Evolutionary conservation across 306 rosid genomes (phyloP).

Genomic region (Vigna unguiculata): DNA sequence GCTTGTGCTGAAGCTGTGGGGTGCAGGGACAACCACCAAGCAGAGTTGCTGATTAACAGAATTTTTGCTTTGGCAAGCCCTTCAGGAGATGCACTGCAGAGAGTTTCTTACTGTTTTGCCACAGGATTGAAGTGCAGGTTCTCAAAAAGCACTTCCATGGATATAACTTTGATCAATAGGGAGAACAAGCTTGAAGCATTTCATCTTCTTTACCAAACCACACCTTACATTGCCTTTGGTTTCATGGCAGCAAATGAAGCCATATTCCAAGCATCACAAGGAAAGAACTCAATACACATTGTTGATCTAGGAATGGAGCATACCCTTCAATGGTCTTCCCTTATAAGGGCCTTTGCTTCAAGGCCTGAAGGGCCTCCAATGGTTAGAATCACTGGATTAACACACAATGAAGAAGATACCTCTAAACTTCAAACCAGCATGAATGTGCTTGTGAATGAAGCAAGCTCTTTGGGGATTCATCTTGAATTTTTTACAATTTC

Average conservation of each 20-base stretch:
- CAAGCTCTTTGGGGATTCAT: constrained; percentile 61
- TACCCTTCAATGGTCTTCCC: constrained; percentile 82
- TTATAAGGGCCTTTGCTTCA: constrained; percentile 71
- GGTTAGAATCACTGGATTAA: constrained; percentile 66
- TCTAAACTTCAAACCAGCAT: constrained; percentile 55
- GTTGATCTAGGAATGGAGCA: constrained; percentile 76
- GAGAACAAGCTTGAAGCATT: constrained; percentile 72
- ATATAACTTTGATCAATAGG: constrained; percentile 54
- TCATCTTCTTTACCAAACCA: constrained; percentile 74
- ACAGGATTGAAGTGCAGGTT: constrained; percentile 69
- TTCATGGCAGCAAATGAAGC: constrained; percentile 88
- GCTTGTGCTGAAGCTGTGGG: constrained; percentile 88
- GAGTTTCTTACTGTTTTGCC: constrained; percentile 73
- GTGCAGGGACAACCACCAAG: constrained; percentile 70
- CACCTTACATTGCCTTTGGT: constrained; percentile 79
- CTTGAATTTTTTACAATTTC: constrained; percentile 55
- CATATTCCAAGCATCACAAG: constrained; percentile 65
- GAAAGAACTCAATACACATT: constrained; percentile 65
- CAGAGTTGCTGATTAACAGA: constrained; percentile 60
- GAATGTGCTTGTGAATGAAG: constrained; percentile 63
- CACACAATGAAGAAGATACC: constrained; percentile 35
- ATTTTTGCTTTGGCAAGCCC: constrained; percentile 65
- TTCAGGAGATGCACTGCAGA: constrained; percentile 72
- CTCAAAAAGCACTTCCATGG: constrained; percentile 43
- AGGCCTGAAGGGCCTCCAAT: constrained; percentile 69